A percentile compares a stretch with the other conserved stretches of the same genome.
Evolutionary conservation across 1,284 basidiomycete species (phyloP).

Genomic region (Cutaneotrichosporon arboriforme): DNA sequence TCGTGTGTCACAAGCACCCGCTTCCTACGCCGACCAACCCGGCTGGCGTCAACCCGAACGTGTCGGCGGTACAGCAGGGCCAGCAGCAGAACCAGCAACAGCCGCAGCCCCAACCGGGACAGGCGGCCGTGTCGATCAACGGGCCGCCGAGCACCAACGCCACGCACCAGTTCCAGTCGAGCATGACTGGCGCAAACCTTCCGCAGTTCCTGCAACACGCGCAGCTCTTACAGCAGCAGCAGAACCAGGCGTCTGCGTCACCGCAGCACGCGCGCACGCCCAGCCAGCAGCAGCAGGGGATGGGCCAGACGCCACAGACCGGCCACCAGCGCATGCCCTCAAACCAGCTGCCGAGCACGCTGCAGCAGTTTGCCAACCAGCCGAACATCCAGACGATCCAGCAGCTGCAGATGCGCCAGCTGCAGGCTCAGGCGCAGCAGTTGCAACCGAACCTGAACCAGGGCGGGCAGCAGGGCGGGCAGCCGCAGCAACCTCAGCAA

Average conservation of each 20-base stretch:
- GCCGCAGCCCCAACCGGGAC: not conserved
- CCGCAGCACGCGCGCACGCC: conserved; percentile 7
- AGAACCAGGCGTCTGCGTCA: conserved; percentile 6
- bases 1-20: conserved; percentile 18
- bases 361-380: conserved; percentile 22
- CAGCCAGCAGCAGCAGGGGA: not conserved
- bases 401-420: conserved; percentile 19
- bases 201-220: conserved; percentile 9
- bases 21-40: not conserved
- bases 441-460: conserved; percentile 1
- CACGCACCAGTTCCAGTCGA: not conserved
- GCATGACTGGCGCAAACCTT: not conserved
- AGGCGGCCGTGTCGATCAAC: conserved; percentile 3
- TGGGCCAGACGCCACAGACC: not conserved
- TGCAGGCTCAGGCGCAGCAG: conserved; percentile 12
- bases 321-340: conserved; percentile 6
- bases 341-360: conserved; percentile 10
- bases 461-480: not conserved
- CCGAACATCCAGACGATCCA: conserved; percentile 18
- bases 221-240: conserved; percentile 7
- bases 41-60: not conserved
- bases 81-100: conserved; percentile 3
- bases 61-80: not conserved
- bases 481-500: not conserved
- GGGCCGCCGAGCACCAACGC: not conserved